These are phyloP conservation scores for Leccinum olivaceopallidum DNA, from an alignment of 768 basidiomycete genomes.

Conservation along the genomic window DNA sequence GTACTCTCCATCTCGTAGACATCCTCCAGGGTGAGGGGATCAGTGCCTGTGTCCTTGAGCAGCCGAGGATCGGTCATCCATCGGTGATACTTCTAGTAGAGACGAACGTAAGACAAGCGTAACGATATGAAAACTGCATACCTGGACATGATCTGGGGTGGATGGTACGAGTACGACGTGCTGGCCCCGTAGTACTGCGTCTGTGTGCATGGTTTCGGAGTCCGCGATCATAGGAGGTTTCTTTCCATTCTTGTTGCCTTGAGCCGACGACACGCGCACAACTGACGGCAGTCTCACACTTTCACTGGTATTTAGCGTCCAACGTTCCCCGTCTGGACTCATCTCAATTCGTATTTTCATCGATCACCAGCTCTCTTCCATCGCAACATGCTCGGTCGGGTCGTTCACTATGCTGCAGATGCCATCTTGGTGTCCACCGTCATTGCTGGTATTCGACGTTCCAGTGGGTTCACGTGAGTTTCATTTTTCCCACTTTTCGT, in stretches of 20 bases:
- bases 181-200: constrained; percentile 57
- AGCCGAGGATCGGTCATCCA: constrained; percentile 87
- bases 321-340: neutral
- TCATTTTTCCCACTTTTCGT: constrained; percentile 3
- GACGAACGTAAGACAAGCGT: neutral
- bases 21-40: constrained; percentile 75
- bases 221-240: constrained; percentile 3
- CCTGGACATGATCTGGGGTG: constrained; percentile 51
- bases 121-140: neutral
- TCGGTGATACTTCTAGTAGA: constrained; percentile 73
- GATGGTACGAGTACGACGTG: constrained; percentile 84
- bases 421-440: constrained; percentile 86
- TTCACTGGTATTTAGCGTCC: constrained; percentile 1
- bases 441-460: constrained; percentile 85
- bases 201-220: constrained; percentile 16
- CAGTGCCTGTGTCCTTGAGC: constrained; percentile 78
- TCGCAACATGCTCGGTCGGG: constrained; percentile 56
- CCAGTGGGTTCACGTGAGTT: constrained; percentile 88
- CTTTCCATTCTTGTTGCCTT: constrained; percentile 18
- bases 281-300: neutral
- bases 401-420: constrained; percentile 84
- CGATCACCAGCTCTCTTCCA: neutral
- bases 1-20: constrained; percentile 90
- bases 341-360: constrained; percentile 4
- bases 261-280: constrained; percentile 2